Evolutionary conservation across 768 basidiomycete species (phyloP).

Genomic region (Asterophora lycoperdoides): DNA sequence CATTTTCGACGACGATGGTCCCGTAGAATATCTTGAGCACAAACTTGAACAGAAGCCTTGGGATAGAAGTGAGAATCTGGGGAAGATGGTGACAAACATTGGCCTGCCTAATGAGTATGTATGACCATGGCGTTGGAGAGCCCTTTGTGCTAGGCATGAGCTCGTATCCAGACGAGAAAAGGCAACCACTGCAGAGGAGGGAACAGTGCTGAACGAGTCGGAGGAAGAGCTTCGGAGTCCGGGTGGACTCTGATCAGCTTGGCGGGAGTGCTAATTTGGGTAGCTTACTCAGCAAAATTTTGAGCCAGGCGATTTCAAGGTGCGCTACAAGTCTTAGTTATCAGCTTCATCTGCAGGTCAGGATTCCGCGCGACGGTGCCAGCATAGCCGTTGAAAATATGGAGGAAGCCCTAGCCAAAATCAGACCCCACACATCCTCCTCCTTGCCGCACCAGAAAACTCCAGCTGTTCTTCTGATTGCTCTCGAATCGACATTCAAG

Average conservation of each 20-base stretch:
- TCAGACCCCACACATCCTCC: constrained; percentile 80
- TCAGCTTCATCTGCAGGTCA: constrained; percentile 9
- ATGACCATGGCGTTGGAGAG: constrained; percentile 52
- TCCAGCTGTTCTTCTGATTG: constrained; percentile 79
- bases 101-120: constrained; percentile 59
- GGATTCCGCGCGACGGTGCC: background rate
- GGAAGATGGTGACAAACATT: background rate
- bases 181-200: background rate
- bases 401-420: constrained; percentile 75
- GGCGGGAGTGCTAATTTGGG: background rate
- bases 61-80: background rate
- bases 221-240: too few species aligned
- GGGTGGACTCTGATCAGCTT: too few species aligned
- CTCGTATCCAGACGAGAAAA: background rate
- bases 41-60: constrained; percentile 70
- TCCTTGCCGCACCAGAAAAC: constrained; percentile 83
- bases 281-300: constrained; percentile 32
- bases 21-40: constrained; percentile 92
- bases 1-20: constrained; percentile 80
- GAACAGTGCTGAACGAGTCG: too few species aligned
- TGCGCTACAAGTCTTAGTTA: too few species aligned
- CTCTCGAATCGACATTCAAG: constrained; percentile 75
- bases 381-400: constrained; percentile 26
- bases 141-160: constrained; percentile 24
- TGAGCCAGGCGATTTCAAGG: constrained; percentile 13